A percentile compares a stretch with the other conserved stretches of the same genome.
These are phyloP conservation scores for Oxyria digyna DNA, from an alignment of 148 eudicot species.

Conservation along the genomic window DNA sequence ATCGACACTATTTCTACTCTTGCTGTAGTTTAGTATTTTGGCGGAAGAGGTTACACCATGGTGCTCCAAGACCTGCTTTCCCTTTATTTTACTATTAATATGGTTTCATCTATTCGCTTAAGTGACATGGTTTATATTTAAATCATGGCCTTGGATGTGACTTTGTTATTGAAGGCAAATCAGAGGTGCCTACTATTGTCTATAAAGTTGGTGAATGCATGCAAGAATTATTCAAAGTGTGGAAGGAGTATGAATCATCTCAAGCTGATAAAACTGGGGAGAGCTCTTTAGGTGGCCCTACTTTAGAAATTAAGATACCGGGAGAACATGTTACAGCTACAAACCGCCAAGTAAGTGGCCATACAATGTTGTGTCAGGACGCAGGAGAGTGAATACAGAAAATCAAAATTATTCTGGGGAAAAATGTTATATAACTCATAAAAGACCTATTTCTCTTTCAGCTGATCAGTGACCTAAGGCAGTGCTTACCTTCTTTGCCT, in stretches of 20 bases:
- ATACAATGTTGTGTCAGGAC: background rate
- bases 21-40: background rate
- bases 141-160: background rate
- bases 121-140: background rate
- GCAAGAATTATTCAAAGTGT: constrained; percentile 78
- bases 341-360: constrained; percentile 75
- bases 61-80: background rate
- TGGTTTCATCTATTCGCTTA: background rate
- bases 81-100: background rate
- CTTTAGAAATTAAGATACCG: constrained; percentile 78
- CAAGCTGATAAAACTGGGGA: constrained; percentile 44
- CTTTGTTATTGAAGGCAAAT: constrained; percentile 41
- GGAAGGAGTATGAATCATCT: constrained; percentile 71
- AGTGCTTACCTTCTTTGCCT: background rate
- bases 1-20: background rate
- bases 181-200: constrained; percentile 52
- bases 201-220: constrained; percentile 88
- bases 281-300: constrained; percentile 55
- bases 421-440: background rate
- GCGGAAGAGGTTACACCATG: background rate
- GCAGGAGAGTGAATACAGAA: background rate
- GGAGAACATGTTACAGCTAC: constrained; percentile 95
- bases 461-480: background rate
- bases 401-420: background rate
- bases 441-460: background rate